phyloP scores from a whole-genome alignment of 2,329 filamentous ascomycete genomes.

The Sarocladium strictum region DNA sequence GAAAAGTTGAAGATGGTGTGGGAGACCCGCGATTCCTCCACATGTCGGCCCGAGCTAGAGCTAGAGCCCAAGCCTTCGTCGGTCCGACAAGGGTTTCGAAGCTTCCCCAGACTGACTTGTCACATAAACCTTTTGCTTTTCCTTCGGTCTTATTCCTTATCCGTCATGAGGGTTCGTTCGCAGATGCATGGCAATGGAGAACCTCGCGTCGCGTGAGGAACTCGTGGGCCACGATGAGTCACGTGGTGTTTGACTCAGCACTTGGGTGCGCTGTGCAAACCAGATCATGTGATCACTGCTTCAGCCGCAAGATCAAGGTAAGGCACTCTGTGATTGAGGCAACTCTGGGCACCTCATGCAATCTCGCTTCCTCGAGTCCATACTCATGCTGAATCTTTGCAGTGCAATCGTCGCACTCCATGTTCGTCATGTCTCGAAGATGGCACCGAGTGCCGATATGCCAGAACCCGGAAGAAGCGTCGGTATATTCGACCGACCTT shows the following conservation, averaged over 20 bases:
- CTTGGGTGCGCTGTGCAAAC: background rate
- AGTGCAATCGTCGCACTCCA: background rate
- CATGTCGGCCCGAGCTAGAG: background rate
- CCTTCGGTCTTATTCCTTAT: constrained; percentile 1
- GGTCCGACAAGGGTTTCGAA: background rate
- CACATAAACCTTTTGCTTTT: background rate
- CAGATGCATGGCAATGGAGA: background rate
- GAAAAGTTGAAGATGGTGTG: background rate
- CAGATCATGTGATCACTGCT: constrained; percentile 3
- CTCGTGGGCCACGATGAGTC: background rate
- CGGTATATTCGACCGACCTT: background rate
- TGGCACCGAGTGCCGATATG: background rate
- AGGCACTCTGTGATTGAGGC: background rate
- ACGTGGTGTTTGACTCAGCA: constrained; percentile 3
- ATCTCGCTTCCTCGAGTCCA: too few species aligned
- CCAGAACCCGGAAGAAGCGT: background rate
- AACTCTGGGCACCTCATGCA: too few species aligned
- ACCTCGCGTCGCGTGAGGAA: background rate
- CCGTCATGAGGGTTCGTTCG: background rate
- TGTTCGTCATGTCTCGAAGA: background rate
- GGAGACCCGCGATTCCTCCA: background rate
- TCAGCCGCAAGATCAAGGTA: constrained; percentile 2
- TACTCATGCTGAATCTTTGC: too few species aligned
- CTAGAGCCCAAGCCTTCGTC: background rate
- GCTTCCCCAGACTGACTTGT: background rate